Base-by-base conservation (phyloP, 768 basidiomycete species). In the Kwoniella sp. region DNA sequence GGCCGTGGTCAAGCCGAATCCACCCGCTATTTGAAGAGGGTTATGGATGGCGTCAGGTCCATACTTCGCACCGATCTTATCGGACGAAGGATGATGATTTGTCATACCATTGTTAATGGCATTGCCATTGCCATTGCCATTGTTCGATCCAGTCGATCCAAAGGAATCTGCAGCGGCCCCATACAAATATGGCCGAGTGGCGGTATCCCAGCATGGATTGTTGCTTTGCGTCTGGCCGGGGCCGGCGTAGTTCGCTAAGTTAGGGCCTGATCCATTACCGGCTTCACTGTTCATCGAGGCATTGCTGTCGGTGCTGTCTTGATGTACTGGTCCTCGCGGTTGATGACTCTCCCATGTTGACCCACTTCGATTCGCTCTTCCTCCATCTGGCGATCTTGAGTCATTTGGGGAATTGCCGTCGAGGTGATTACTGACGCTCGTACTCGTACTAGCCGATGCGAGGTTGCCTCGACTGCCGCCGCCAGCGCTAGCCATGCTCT, bases 351-450 rank as follows among this genome's bases (percentile, higher is more conserved):
- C 40, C 40, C 40, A 44, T 19, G 4, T 19, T 19, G 40, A 3
- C 17, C 40, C 40, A 15, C 17, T 44, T 15, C 40, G 17, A 9
- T 19, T 19, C 40, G 8, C 40, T 15, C 17, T 44, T 9, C 10
- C 40, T 19, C 40, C 40, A 44, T 44, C 40, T 19, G 40, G 40
- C 40, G 40, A 44, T 4, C 40, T 6, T 19, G 40, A 44, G 40
- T 44, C 40, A 19, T 58, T 49, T 22, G 58, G 58, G 22, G 60
- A 62, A 25, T 55, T 53, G 10, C 27, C 40, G 19, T 49, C 53
- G 27, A 62, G 30, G 17, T 62, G 52, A 15, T 49, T 47, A 37
- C 60, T 62, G 47, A 62, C 46, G 25, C 60, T 62, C 9, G 60
- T 49, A 47, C 53, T 62, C 9, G 60, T 55, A 40, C 60, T 62